Conservation (phyloP, 768 basidiomycete genomes). For the Xanthoconium purpureum region DNA sequence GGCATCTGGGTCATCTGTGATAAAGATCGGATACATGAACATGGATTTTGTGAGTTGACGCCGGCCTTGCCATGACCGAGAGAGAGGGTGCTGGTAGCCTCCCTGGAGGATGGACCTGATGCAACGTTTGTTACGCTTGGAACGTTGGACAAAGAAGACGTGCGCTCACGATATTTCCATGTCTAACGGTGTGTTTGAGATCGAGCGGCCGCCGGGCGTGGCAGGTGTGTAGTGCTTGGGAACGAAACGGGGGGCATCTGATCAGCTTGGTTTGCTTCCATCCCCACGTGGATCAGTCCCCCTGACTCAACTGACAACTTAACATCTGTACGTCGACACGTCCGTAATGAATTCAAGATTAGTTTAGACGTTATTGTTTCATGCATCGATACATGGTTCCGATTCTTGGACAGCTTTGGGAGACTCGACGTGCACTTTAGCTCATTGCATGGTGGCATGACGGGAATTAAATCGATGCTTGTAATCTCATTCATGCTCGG, state of each 20-base stretch:
- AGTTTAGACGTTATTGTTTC: no score
- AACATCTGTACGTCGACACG: no score
- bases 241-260: background rate
- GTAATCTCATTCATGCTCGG: background rate
- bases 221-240: background rate
- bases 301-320: background rate
- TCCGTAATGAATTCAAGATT: no score
- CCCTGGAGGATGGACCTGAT: conserved; percentile 80
- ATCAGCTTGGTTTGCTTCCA: background rate
- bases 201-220: background rate
- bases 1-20: conserved; percentile 91
- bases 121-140: background rate
- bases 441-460: no score
- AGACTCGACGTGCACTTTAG: no score
- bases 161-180: conserved; percentile 48
- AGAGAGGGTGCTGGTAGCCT: conserved; percentile 89
- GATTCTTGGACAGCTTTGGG: no score
- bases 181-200: background rate
- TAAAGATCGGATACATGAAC: conserved; percentile 99
- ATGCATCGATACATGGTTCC: no score
- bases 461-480: no score
- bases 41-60: conserved; percentile 82
- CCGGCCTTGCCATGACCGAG: conserved; percentile 83
- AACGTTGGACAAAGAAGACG: background rate
- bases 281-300: background rate